Evolutionary conservation across 225 moss, liverwort and hornwort species (phyloP).

Genomic region (Thuidium tamariscinum): DNA sequence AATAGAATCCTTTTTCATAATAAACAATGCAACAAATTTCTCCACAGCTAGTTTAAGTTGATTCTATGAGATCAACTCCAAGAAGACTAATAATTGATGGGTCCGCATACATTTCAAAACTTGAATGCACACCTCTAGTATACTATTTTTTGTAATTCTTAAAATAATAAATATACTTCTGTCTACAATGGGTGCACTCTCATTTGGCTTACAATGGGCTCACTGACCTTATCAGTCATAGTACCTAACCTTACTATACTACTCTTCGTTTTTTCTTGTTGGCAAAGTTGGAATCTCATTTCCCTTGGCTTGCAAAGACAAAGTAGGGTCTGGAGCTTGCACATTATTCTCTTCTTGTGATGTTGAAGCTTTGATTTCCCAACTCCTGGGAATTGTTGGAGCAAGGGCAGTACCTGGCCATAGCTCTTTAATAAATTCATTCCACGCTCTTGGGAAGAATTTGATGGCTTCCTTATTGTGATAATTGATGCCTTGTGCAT

Average conservation of each 20-base stretch:
- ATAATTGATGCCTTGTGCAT: not conserved
- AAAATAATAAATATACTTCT: too few species aligned
- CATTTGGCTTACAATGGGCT: too few species aligned
- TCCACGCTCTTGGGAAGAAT: not conserved
- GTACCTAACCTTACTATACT: not conserved
- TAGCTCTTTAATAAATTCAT: not conserved
- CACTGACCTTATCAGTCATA: too few species aligned
- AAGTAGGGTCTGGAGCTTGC: not conserved
- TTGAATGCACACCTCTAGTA: too few species aligned
- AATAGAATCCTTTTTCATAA: not conserved
- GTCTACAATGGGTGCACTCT: too few species aligned
- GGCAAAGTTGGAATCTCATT: not conserved
- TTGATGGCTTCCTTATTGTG: not conserved
- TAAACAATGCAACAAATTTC: not conserved
- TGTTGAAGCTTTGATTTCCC: not conserved
- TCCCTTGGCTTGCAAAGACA: not conserved
- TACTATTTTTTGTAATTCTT: too few species aligned
- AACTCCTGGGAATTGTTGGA: rapidly evolving
- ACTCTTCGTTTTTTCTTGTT: too few species aligned
- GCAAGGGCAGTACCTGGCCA: not conserved
- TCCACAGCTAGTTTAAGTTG: rapidly evolving
- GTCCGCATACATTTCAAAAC: not conserved
- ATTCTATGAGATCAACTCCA: not conserved
- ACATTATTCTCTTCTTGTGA: not conserved
- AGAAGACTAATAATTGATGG: not conserved